These are phyloP conservation scores for Trametes gibbosa DNA, from an alignment of 768 basidiomycete species.

Conservation along the genomic window DNA sequence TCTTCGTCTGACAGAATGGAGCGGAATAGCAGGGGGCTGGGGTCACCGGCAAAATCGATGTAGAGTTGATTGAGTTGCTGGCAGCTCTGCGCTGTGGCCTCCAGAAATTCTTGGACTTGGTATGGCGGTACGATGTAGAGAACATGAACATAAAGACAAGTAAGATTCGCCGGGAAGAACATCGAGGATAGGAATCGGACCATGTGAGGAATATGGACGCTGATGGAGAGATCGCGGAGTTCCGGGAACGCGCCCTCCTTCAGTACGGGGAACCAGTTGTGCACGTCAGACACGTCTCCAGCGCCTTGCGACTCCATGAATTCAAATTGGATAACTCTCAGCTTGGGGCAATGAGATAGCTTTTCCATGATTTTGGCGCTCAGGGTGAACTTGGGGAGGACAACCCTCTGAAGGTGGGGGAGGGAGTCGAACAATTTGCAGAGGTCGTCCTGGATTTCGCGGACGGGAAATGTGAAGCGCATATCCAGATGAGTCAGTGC, in stretches of 20 bases:
- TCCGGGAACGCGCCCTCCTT: conserved; percentile 50
- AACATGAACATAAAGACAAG: conserved; percentile 51
- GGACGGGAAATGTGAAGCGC: conserved; percentile 40
- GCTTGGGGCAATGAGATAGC: conserved; percentile 42
- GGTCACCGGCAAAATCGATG: conserved; percentile 26
- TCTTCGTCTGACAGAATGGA: conserved; percentile 11
- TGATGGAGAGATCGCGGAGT: conserved; percentile 51
- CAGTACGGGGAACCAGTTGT: conserved; percentile 42
- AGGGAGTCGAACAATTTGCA: conserved; percentile 39
- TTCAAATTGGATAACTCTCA: conserved; percentile 52
- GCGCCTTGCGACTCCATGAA: conserved; percentile 47
- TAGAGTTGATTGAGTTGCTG: conserved; percentile 45
- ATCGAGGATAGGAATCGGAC: conserved; percentile 41
- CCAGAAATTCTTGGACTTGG: conserved; percentile 42
- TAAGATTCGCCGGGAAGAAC: conserved; percentile 49
- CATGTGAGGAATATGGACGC: conserved; percentile 43
- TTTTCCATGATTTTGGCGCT: conserved; percentile 47
- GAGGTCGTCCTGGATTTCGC: conserved; percentile 40
- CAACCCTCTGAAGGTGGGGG: conserved; percentile 44
- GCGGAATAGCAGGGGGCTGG: conserved; percentile 10
- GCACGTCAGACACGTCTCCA: conserved; percentile 44
- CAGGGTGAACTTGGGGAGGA: conserved; percentile 50
- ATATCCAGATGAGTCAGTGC: conserved; percentile 47
- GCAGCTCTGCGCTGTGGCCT: conserved; percentile 45
- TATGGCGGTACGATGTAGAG: conserved; percentile 42